Percentiles rank a stretch among this genome's conserved stretches.
These are phyloP conservation scores for Peniophora sp. DNA, from an alignment of 1,284 basidiomycete species.

Conservation along the genomic window DNA sequence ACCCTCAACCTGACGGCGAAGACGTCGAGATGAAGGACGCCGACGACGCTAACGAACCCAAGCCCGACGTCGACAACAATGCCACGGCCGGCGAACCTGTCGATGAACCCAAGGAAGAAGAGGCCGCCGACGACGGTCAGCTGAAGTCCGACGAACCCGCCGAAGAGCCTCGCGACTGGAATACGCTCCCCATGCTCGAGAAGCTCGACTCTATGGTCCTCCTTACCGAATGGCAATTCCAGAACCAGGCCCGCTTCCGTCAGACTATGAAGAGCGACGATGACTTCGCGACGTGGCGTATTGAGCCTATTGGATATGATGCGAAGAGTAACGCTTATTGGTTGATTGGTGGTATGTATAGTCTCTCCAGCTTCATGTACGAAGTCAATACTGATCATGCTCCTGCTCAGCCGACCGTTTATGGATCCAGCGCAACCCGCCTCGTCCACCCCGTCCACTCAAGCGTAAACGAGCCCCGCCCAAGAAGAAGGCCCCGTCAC, in stretches of 20 bases:
- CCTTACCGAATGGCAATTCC: conserved; percentile 76
- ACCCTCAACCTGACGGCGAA: neutral
- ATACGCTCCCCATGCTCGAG: conserved; percentile 56
- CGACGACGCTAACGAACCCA: neutral
- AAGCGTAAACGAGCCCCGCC: conserved; percentile 47
- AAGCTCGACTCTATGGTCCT: conserved; percentile 74
- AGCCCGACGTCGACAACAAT: conserved; percentile 2
- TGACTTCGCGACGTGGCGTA: conserved; percentile 68
- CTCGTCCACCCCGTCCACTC: conserved; percentile 37
- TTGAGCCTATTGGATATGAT: conserved; percentile 85
- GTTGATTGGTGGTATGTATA: conserved; percentile 72
- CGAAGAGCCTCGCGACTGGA: conserved; percentile 51
- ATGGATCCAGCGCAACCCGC: conserved; percentile 75
- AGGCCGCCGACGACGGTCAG: neutral
- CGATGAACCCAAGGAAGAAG: neutral
- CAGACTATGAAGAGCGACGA: conserved; percentile 71
- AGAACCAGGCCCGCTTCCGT: conserved; percentile 58
- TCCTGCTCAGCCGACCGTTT: conserved; percentile 59
- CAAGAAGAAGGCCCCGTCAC: conserved; percentile 5
- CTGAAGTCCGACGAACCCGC: neutral
- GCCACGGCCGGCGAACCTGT: neutral
- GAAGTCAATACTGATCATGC: conserved; percentile 3
- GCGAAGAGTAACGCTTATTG: conserved; percentile 78
- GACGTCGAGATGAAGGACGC: conserved; percentile 7
- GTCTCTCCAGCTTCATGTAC: neutral